These are phyloP conservation scores for Coemansia aciculifera DNA, from an alignment of 192 early-diverging fungal species.

Conservation along the genomic window DNA sequence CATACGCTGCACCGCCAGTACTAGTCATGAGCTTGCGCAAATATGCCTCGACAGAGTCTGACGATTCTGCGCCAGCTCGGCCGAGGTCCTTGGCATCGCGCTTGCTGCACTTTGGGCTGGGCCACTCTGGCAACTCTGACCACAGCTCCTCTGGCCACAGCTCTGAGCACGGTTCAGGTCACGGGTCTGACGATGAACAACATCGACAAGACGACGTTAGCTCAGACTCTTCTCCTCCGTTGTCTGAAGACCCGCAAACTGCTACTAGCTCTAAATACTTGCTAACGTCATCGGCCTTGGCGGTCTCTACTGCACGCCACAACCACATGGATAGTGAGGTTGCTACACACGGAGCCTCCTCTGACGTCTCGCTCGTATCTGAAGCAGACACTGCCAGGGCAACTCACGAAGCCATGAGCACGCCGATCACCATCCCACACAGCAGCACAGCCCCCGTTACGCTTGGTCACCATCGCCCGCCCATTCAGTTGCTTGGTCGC, in stretches of 20 bases:
- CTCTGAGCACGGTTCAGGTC: not conserved
- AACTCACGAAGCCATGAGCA: constrained; percentile 34
- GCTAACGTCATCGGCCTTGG: not conserved
- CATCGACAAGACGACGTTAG: not conserved
- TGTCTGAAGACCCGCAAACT: not conserved
- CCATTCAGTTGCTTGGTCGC: constrained; percentile 36
- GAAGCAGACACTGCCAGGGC: constrained; percentile 16
- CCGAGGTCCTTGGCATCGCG: constrained; percentile 25
- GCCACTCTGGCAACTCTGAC: constrained; percentile 5
- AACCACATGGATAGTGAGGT: not conserved
- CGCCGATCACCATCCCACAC: constrained; percentile 19
- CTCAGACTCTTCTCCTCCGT: constrained; percentile 1
- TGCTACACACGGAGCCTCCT: not conserved
- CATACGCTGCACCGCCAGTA: constrained; percentile 23
- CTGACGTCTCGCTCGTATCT: not conserved
- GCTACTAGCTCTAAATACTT: not conserved
- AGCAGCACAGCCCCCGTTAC: constrained; percentile 1
- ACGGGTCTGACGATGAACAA: not conserved
- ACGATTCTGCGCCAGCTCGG: not conserved
- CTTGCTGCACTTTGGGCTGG: constrained; percentile 22
- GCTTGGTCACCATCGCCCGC: constrained; percentile 10
- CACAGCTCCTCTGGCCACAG: constrained; percentile 1
- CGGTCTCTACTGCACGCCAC: not conserved
- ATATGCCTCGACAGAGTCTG: constrained; percentile 13
- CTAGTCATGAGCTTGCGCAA: constrained; percentile 38